Base-by-base conservation (phyloP, 495 filamentous ascomycete genomes). In the Xylaria sp. region DNA sequence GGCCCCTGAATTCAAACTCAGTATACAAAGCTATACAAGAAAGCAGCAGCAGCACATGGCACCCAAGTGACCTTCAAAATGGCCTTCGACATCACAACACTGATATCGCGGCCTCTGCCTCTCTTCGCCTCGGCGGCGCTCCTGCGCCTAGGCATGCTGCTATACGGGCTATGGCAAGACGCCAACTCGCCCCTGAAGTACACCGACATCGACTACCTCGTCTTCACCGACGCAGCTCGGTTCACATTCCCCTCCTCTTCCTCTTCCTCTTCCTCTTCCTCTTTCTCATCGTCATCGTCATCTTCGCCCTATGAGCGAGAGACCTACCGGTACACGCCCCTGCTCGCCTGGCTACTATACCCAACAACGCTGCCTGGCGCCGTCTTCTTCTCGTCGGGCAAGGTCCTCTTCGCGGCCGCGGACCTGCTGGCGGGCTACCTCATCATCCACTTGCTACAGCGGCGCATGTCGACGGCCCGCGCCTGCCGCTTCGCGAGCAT, bases 171-270 rank as follows among this genome's bases (percentile, higher is more conserved):
- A 68, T 91, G 91, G 83, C 96, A 99, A 86, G 96, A 99, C 79
- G 90, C 93, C 70, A 86, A 93, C 82, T 96, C 94, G 12, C 87
- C 94, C 3, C 81, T 99, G 74, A 97, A 97, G 81, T 99, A 98
- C 86, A 99, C 97, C 65, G 96, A 99, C 81, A 97, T 99, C 77
- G 96, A 99, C 87, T 99, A 99, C 85, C 90, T 92, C 74, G 96
- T 99, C 71, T 99, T 99, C 85, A 98, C 97, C n/a, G 94, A 97
- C 79, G 96, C 96, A 12, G 88, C 97, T 9, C 93, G 92, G 71
- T 95, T 91, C 78, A 86, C 93, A 52, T 79, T 78, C 64, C 35
- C 71, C 17, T 65, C 74, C 12, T 65, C 73, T 4, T 14, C 21
- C 8, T 53, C 50, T 1, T n/a, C n/a, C n/a, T n/a, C n/a, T n/a